Percentiles rank a stretch among this genome's conserved stretches.
Conservation (phyloP, 805 yeast genomes). For the Metschnikowia chrysomelidarum region DNA sequence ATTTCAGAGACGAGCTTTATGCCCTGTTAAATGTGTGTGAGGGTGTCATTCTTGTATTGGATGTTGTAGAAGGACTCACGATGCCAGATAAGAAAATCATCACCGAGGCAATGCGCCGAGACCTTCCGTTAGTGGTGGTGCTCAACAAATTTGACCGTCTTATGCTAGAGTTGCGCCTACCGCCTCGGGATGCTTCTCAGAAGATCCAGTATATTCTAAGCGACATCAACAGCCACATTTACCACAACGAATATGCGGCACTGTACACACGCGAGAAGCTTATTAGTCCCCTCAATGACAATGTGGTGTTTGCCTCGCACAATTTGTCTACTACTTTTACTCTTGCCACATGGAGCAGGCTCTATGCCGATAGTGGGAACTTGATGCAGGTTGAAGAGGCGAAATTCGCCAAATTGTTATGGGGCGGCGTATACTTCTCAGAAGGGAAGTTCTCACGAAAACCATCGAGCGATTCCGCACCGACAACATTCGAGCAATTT, state of each 20-base stretch:
- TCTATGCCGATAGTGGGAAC: constrained; percentile 29
- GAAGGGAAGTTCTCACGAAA: constrained; percentile 44
- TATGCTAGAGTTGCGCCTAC: constrained; percentile 73
- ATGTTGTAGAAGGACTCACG: constrained; percentile 79
- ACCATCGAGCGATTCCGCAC: constrained; percentile 20
- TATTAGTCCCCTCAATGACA: constrained; percentile 60
- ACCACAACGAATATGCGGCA: constrained; percentile 27
- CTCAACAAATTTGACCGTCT: constrained; percentile 84
- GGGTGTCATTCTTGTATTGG: constrained; percentile 69
- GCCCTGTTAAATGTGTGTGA: constrained; percentile 61
- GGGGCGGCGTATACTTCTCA: constrained; percentile 74
- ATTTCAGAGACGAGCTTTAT: constrained; percentile 74
- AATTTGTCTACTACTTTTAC: constrained; percentile 63
- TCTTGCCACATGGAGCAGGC: constrained; percentile 57
- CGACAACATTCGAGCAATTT: constrained; percentile 57
- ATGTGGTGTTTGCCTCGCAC: constrained; percentile 75
- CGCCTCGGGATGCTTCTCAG: constrained; percentile 69
- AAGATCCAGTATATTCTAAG: constrained; percentile 63
- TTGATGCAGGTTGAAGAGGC: constrained; percentile 19
- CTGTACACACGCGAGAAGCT: constrained; percentile 26
- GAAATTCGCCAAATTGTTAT: constrained; percentile 53
- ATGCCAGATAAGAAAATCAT: constrained; percentile 51
- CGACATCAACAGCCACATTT: constrained; percentile 57
- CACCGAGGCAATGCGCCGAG: constrained; percentile 48
- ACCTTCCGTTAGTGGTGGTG: constrained; percentile 56